Evolutionary conservation across 345 rosid genomes (phyloP), one percentile per base, ranked within the genome.

Genomic region (Draba incana): DNA sequence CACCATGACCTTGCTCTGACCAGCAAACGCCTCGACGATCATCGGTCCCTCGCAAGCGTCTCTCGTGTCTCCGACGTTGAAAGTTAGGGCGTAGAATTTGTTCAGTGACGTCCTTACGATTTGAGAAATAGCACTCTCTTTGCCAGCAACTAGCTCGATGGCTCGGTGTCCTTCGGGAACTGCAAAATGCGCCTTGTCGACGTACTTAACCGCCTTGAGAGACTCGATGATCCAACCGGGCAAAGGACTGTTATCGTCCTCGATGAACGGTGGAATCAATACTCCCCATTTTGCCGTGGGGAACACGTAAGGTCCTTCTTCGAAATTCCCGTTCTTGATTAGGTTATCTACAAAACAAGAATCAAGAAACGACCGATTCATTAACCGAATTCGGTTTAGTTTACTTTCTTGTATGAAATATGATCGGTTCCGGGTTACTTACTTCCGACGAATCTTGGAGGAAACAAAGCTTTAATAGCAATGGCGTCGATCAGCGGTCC

Each of bases 211-310:
- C 16, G 92, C 96, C 64, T 88, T 91, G 20, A 88, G 95, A 33
- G 97, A 88, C 63, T 88, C 96, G 9, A 85, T 59, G 8, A 84
- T 85, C 96, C 97, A 91, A n/a, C 96, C 91, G 2, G 88, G 89
- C 43, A 88, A 63, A 1, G 97, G 86, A 55, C 84, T 73, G 64
- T 88, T 88, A 3, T 81, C 81, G 24, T 91, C 97, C 47, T 88
- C 91, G 10, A 83, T 76, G 52, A 77, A 77, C 56, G 97, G 86
- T 33, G 97, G 92, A 57, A 91, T 75, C 15, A 88, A 76, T 37
- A 86, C 91, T 16, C 97, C 97, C 69, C 74, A 81, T 41, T 81
- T 75, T 23, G 81, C 48, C 14, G 57, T 81, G n/a, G 82, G 83
- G 43, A 83, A 55, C 65, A 86, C 45, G 55, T 82, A 85, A 1